A percentile compares a stretch with the other conserved stretches of the same genome.
These are phyloP conservation scores for Trichoderma virens DNA, from an alignment of 495 filamentous ascomycete species.

Conservation along the genomic window DNA sequence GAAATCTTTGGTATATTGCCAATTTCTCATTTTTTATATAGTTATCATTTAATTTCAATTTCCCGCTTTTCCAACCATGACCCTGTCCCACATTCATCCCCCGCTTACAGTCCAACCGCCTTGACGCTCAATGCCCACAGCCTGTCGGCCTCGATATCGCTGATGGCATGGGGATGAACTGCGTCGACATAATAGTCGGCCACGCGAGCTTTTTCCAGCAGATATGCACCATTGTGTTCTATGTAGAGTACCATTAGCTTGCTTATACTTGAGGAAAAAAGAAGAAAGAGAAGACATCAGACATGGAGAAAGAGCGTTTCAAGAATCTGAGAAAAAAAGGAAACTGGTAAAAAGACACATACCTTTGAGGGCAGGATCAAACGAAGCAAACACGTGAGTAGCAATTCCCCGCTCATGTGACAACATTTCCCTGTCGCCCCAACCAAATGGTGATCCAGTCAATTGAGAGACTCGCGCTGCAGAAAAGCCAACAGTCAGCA, in stretches of 20 bases:
- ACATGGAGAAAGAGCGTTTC: background rate
- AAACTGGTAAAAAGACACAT: background rate
- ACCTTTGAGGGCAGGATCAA: conserved; percentile 5
- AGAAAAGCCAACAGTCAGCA: background rate
- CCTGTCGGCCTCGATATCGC: background rate
- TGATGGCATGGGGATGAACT: background rate
- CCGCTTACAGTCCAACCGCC: conserved; percentile 1
- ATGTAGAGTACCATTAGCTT: background rate
- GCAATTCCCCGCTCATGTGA: background rate
- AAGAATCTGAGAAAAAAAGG: background rate
- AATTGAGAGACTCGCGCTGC: background rate
- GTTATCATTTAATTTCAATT: background rate
- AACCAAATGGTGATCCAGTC: background rate
- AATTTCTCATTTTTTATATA: background rate
- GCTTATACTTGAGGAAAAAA: background rate
- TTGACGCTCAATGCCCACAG: background rate
- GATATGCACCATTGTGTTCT: background rate
- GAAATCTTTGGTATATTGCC: too few relatives aligned
- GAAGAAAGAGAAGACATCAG: background rate
- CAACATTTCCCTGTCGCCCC: background rate
- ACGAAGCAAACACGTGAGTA: background rate
- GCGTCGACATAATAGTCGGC: background rate
- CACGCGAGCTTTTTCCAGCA: background rate
- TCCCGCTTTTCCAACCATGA: background rate
- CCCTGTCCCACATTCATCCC: background rate